phyloP scores from a whole-genome alignment of 768 basidiomycete species.

The Lepiota venenata region DNA sequence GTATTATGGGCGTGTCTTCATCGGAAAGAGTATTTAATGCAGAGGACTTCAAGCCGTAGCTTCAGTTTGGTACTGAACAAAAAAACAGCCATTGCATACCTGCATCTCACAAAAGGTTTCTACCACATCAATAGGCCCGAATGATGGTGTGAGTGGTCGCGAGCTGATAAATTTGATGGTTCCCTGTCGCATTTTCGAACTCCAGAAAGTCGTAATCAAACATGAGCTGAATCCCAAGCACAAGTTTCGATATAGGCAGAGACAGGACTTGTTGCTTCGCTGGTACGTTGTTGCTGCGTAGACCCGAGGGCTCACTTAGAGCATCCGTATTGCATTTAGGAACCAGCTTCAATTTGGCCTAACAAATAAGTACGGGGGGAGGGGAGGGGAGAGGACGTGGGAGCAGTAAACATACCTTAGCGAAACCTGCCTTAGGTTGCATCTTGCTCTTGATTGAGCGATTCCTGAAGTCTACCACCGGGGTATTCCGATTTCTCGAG shows the following conservation, averaged over 20 bases:
- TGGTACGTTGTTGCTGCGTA: background rate
- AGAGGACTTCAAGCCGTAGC: background rate
- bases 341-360: background rate
- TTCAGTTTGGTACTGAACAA: background rate
- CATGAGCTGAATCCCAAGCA: background rate
- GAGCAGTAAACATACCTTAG: background rate
- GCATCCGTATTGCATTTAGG: background rate
- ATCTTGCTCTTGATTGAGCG: background rate
- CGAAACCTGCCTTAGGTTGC: background rate
- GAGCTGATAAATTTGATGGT: background rate
- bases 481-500: background rate
- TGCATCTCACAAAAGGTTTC: background rate
- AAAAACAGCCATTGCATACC: background rate
- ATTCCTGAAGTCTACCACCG: slow-evolving; percentile 1
- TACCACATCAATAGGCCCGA: background rate
- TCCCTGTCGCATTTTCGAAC: background rate
- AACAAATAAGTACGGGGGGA: too few relatives aligned
- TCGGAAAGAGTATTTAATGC: background rate
- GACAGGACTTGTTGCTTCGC: background rate
- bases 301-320: background rate
- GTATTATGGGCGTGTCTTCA: background rate
- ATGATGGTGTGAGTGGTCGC: background rate
- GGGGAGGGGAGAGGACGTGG: too few relatives aligned
- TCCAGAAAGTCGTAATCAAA: background rate
- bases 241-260: slow-evolving; percentile 2